Conservation (phyloP, 768 basidiomycete species). For the Agrocybe chaxingu region DNA sequence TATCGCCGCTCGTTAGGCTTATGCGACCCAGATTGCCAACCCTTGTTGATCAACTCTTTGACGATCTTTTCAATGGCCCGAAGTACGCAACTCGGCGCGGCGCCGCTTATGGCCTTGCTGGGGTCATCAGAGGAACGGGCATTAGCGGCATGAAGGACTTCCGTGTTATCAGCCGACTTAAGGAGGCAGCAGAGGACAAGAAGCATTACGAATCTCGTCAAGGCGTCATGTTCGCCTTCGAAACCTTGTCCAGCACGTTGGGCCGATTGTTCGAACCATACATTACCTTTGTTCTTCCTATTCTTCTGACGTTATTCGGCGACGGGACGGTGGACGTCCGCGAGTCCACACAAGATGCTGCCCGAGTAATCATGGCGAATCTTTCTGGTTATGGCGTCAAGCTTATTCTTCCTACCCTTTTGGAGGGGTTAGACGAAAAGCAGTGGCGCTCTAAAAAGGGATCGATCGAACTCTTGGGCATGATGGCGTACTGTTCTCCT, state of each 20-base stretch:
- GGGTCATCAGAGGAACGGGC: slow-evolving; percentile 88
- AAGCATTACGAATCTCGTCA: slow-evolving; percentile 84
- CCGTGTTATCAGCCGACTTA: slow-evolving; percentile 69
- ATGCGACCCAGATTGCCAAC: slow-evolving; percentile 57
- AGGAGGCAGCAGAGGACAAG: slow-evolving; percentile 82
- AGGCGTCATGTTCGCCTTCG: slow-evolving; percentile 93
- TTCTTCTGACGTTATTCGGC: slow-evolving; percentile 82
- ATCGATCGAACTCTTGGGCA: slow-evolving; percentile 92
- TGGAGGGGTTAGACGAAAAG: slow-evolving; percentile 93
- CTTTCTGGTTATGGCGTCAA: slow-evolving; percentile 96
- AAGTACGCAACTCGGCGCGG: slow-evolving; percentile 97
- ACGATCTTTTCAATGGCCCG: slow-evolving; percentile 69
- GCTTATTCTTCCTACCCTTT: slow-evolving; percentile 84
- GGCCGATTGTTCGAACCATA: slow-evolving; percentile 95
- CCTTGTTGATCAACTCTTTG: slow-evolving; percentile 75
- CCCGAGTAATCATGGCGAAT: slow-evolving; percentile 92
- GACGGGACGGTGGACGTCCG: slow-evolving; percentile 85
- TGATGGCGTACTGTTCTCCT: slow-evolving; percentile 99
- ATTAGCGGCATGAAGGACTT: slow-evolving; percentile 84
- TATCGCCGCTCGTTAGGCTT: slow-evolving; percentile 78
- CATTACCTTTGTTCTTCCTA: slow-evolving; percentile 76
- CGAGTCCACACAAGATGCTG: slow-evolving; percentile 89
- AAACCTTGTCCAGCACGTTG: slow-evolving; percentile 83
- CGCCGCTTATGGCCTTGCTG: slow-evolving; percentile 94
- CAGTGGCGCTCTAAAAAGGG: slow-evolving; percentile 99